A percentile compares a stretch with the other conserved stretches of the same genome.
These are phyloP conservation scores for Boletus calvinii DNA, from an alignment of 1,284 basidiomycete genomes.

Conservation along the genomic window DNA sequence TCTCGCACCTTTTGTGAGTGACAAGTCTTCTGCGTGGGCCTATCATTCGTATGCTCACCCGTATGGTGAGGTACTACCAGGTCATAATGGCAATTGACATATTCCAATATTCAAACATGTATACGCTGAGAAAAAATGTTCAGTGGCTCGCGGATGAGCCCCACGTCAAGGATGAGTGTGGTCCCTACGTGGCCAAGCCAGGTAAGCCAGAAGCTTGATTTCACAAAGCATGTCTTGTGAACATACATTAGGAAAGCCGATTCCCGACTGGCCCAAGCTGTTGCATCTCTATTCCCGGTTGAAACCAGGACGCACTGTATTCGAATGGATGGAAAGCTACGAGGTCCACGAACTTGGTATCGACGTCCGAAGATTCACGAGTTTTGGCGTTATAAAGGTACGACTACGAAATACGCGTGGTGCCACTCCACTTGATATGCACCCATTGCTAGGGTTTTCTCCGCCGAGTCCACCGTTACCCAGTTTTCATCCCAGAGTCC, in stretches of 20 bases:
- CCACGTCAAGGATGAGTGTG: conserved; percentile 86
- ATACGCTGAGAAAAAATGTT: conserved; percentile 82
- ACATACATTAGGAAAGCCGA: conserved; percentile 41
- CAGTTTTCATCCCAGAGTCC: conserved; percentile 59
- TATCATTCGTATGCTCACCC: conserved; percentile 5
- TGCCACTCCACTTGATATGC: neutral
- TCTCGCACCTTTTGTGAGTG: conserved; percentile 87
- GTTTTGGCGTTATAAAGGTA: conserved; percentile 97
- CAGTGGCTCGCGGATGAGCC: conserved; percentile 82
- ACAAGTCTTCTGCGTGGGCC: neutral
- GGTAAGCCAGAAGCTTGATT: conserved; percentile 39
- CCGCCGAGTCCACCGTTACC: conserved; percentile 90
- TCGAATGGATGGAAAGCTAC: conserved; percentile 87
- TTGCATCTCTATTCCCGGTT: conserved; percentile 85
- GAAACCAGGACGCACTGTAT: conserved; percentile 81
- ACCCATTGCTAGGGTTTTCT: conserved; percentile 74
- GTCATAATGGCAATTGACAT: conserved; percentile 96
- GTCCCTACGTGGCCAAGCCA: conserved; percentile 80
- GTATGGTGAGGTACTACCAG: conserved; percentile 77
- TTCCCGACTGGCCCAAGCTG: conserved; percentile 82
- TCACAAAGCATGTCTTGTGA: conserved; percentile 8
- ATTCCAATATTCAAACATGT: conserved; percentile 98
- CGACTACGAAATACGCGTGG: conserved; percentile 3
- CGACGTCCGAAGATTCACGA: conserved; percentile 92
- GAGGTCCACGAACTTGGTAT: conserved; percentile 73